Base-by-base conservation (phyloP, 1,284 basidiomycete species). In the Cystobasidium pallidum region DNA sequence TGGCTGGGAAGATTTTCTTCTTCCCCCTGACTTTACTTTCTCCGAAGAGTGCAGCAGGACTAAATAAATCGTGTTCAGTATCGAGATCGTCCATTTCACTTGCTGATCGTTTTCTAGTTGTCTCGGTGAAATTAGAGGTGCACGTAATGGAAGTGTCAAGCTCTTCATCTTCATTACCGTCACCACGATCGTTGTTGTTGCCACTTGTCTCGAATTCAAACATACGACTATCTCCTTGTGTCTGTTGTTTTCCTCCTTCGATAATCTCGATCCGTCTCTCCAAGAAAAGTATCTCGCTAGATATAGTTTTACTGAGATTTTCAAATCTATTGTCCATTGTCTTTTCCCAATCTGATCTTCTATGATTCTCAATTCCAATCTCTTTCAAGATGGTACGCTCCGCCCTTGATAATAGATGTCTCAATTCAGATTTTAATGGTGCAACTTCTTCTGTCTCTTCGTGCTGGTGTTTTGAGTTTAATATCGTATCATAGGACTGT, bases 261-360 rank as follows among this genome's bases (percentile, higher is more conserved):
- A 66, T 54, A 24, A 2, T 52, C 13, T 39, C 54, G n/a, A 67
- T 54, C 24, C 52, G 32, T 30, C n/a, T 57, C 36, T 67, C 66
- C n/a, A 67, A 57, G 3, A 70, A 57, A 15, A 51, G 30, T 7
- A 67, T 4, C 36, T 67, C 66, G 45, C 24, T 15, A 10, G 39
- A 57, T 24, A 67, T 11, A 36, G 39, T 67, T 24, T 34, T 45
- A 34, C 34, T 58, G 34, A 70, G 51, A 24, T 24, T 28, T 26
- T 62, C 55, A 26, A 52, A 58, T 30, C 67, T 61, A 41, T 61
- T 17, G 26, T 61, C 58, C 41, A 61, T 62, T 34, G 32, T 49
- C 8, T 62, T 51, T 45, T 70, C 67, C 67, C 67, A 70, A 4
- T 61, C 67, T 52, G 19, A 43, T 36, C 67, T 36, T 26, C 43